Evolutionary conservation across 306 rosid genomes (phyloP).

Genomic region (Prunus mongolica): DNA sequence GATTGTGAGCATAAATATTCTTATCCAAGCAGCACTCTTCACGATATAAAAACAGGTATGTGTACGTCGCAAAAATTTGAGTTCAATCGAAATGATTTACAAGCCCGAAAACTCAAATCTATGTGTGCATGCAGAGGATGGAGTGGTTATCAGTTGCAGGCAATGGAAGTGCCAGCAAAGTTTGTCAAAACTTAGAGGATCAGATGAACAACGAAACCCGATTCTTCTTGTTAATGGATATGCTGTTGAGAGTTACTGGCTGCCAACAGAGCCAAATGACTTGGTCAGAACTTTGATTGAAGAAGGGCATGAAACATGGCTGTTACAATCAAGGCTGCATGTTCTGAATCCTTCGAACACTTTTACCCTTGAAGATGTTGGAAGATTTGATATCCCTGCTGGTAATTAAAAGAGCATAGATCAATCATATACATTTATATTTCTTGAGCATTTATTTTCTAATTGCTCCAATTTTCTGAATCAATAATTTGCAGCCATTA

Average conservation of each 20-base stretch:
- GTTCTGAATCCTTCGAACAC: slow-evolving; percentile 21
- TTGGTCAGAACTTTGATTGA: slow-evolving; percentile 29
- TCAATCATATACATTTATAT: not conserved
- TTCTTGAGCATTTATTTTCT: not conserved
- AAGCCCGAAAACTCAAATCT: not conserved
- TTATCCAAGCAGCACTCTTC: slow-evolving; percentile 21
- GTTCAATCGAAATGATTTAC: not conserved
- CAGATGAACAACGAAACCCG: slow-evolving; percentile 9
- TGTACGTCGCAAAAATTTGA: not conserved
- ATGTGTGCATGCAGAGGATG: slow-evolving; percentile 23
- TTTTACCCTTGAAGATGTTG: slow-evolving; percentile 37
- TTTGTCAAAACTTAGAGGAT: slow-evolving; percentile 1
- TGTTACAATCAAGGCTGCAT: slow-evolving; percentile 28
- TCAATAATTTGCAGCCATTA: slow-evolving; percentile 15
- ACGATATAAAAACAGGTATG: slow-evolving; percentile 27
- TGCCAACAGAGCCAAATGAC: slow-evolving; percentile 36
- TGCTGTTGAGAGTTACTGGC: slow-evolving; percentile 28
- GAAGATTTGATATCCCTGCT: slow-evolving; percentile 37
- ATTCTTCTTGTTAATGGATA: slow-evolving; percentile 38
- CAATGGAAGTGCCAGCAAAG: slow-evolving; percentile 4
- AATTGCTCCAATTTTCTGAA: not conserved
- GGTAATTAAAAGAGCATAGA: slow-evolving; percentile 7
- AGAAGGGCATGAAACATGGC: slow-evolving; percentile 36
- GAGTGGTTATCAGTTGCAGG: slow-evolving; percentile 24
- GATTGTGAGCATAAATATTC: not conserved